phyloP scores from a whole-genome alignment of 148 eudicot species.

The Dysphania ambrosioides region DNA sequence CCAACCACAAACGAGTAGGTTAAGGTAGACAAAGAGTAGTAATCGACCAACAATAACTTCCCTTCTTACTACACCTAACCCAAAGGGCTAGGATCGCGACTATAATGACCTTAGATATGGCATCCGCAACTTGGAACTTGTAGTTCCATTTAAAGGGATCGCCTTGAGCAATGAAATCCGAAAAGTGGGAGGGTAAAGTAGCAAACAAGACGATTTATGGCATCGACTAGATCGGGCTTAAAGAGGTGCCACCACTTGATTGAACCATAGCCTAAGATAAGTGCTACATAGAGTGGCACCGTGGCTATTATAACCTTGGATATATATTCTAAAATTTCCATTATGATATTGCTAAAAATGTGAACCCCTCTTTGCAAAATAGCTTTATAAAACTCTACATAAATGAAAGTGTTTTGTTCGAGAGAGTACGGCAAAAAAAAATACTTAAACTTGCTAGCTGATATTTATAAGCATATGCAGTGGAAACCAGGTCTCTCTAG shows the following conservation, averaged over 20 bases:
- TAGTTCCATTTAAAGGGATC: constrained; percentile 70
- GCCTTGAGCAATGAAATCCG: constrained; percentile 61
- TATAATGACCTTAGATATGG: constrained; percentile 60
- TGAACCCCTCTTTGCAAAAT: neutral
- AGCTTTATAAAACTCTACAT: too few relatives aligned
- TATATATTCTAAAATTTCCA: constrained; percentile 73
- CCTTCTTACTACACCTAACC: constrained; percentile 63
- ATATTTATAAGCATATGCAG: neutral
- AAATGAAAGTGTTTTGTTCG: neutral
- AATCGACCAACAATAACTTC: constrained; percentile 71
- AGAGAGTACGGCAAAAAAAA: neutral
- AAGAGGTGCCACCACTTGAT: constrained; percentile 71
- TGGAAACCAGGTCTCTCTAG: constrained; percentile 21
- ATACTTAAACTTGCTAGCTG: too few relatives aligned
- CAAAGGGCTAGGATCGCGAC: constrained; percentile 50
- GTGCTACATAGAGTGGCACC: constrained; percentile 72
- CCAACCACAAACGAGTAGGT: constrained; percentile 73
- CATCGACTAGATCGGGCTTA: constrained; percentile 55
- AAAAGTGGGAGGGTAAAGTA: constrained; percentile 75
- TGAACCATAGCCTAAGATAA: constrained; percentile 65
- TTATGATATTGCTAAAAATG: neutral
- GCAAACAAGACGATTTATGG: constrained; percentile 63
- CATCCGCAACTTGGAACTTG: constrained; percentile 56
- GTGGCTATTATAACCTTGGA: constrained; percentile 72
- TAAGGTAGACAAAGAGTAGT: constrained; percentile 61